These are phyloP conservation scores for Lenzites betulinus DNA, from an alignment of 768 basidiomycete species.

Conservation along the genomic window DNA sequence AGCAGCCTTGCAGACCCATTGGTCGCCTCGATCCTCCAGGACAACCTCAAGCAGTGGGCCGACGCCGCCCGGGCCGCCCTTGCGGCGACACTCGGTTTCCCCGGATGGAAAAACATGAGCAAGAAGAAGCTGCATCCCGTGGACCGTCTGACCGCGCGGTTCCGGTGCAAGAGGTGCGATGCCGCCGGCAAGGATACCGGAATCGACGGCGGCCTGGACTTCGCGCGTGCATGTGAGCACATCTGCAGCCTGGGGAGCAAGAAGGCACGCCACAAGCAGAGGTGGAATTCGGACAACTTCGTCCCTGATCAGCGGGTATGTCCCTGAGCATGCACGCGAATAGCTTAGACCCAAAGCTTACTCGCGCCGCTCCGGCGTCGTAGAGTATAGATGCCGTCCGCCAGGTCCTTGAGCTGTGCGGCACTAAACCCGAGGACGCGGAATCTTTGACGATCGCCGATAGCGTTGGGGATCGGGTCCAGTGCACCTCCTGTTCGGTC, in stretches of 20 bases:
- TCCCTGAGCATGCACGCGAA: not conserved
- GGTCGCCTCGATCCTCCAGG: conserved; percentile 39
- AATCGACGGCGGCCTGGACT: conserved; percentile 53
- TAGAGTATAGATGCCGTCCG: conserved; percentile 52
- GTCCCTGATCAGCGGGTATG: conserved; percentile 59
- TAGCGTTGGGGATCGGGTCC: conserved; percentile 35
- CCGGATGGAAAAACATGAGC: conserved; percentile 53
- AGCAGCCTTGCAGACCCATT: conserved; percentile 35
- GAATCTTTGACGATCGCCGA: conserved; percentile 27
- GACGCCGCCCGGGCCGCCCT: conserved; percentile 46
- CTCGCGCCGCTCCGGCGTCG: not conserved
- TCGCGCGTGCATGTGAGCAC: conserved; percentile 60
- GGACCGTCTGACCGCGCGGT: conserved; percentile 59
- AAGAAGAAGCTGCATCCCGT: conserved; percentile 52
- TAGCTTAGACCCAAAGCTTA: not conserved
- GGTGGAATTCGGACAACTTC: conserved; percentile 56
- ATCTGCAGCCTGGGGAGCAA: conserved; percentile 42
- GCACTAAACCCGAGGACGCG: conserved; percentile 35
- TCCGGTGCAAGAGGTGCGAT: conserved; percentile 56
- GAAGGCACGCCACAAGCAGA: conserved; percentile 31
- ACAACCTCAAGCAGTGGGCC: conserved; percentile 53
- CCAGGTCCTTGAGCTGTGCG: conserved; percentile 37
- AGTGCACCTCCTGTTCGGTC: conserved; percentile 55
- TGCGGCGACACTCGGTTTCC: conserved; percentile 48
- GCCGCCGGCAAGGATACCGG: conserved; percentile 35